phyloP scores from a whole-genome alignment of 208 protist genomes.

The Wallacemonas collosoma region DNA sequence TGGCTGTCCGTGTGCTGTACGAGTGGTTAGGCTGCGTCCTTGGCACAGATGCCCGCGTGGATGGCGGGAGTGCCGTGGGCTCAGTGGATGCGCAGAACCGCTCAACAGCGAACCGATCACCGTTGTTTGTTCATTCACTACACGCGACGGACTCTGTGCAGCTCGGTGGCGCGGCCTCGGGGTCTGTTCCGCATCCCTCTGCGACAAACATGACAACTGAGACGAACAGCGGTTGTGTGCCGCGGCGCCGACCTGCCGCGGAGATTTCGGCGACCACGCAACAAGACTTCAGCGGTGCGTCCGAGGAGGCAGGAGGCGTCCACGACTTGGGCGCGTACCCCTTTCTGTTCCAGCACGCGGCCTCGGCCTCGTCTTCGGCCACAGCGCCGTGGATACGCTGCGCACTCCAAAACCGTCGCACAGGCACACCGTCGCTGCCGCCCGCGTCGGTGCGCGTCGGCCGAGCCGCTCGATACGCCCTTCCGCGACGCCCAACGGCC shows the following conservation, averaged over 20 bases:
- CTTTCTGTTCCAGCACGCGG: neutral
- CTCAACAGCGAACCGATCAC: neutral
- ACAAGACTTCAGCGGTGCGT: neutral
- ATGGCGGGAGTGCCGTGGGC: no score
- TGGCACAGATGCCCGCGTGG: neutral
- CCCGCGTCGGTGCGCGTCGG: no score
- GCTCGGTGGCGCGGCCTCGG: neutral
- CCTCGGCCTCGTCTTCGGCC: neutral
- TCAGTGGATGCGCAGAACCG: no score
- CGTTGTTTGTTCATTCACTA: neutral
- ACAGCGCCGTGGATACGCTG: conserved; percentile 11
- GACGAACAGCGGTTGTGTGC: neutral
- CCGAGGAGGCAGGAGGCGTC: neutral
- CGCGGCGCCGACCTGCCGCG: neutral
- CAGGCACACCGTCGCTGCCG: no score
- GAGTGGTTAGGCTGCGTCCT: conserved; percentile 3
- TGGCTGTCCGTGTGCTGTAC: conserved; percentile 5
- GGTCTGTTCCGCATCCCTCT: neutral
- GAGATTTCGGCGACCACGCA: conserved; percentile 5
- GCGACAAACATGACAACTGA: no score
- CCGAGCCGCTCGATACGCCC: neutral
- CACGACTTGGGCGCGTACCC: neutral
- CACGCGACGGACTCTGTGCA: conserved; percentile 7
- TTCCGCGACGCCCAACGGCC: neutral
- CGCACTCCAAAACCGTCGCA: no score